Conservation (phyloP, 805 yeast genomes). For the Metschnikowia anglica region DNA sequence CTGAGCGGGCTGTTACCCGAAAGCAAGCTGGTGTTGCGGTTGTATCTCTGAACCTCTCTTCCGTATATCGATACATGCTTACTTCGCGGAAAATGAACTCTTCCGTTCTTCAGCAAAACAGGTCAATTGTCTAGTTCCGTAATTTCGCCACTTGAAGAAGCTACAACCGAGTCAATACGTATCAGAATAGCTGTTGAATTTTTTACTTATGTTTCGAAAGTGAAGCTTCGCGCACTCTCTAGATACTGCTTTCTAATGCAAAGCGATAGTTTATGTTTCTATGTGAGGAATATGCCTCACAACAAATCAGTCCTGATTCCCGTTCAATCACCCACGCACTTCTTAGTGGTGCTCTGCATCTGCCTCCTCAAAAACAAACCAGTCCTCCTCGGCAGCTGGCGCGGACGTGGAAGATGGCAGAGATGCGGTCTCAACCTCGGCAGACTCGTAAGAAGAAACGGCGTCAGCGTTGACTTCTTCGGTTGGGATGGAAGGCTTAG, state of each 20-base stretch:
- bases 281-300: slow-evolving; percentile 5
- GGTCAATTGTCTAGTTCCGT: no score
- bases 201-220: slow-evolving; percentile 1
- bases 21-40: no score
- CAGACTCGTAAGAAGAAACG: slow-evolving; percentile 63
- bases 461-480: slow-evolving; percentile 69
- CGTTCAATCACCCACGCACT: background rate
- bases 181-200: background rate
- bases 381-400: slow-evolving; percentile 61
- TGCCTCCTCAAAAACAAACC: slow-evolving; percentile 77
- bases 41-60: no score
- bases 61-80: no score
- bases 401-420: slow-evolving; percentile 35
- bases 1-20: no score
- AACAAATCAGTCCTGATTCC: background rate
- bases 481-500: slow-evolving; percentile 72
- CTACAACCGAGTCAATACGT: no score
- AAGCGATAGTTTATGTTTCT: slow-evolving; percentile 1
- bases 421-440: slow-evolving; percentile 67
- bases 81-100: no score
- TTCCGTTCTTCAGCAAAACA: no score
- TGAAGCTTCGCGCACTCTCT: background rate
- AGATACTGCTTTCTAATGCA: no score
- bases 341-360: slow-evolving; percentile 54
- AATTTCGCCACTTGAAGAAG: no score